Percentiles rank a stretch among this genome's conserved stretches.
Evolutionary conservation across 306 rosid genomes (phyloP).

Genomic region (Vachellia collinsii): DNA sequence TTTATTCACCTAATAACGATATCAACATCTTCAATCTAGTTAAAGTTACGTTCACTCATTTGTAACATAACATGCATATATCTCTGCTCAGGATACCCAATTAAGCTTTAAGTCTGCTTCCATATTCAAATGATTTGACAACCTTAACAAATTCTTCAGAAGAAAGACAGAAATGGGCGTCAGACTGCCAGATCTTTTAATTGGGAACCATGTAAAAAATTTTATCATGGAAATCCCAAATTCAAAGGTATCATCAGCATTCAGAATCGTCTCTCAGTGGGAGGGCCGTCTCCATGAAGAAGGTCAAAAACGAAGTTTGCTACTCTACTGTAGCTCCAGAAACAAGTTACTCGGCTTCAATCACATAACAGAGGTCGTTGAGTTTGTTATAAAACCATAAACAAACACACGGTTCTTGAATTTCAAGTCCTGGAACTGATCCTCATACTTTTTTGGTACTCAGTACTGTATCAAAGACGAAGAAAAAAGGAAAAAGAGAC

Average conservation of each 20-base stretch:
- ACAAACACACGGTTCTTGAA: no score
- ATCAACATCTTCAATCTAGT: neutral
- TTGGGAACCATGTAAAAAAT: neutral
- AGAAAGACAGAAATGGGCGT: neutral
- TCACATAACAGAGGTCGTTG: no score
- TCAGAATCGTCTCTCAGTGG: no score
- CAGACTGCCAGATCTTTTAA: neutral
- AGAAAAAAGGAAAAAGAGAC: neutral
- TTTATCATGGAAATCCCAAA: neutral
- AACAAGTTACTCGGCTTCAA: no score
- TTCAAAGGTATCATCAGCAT: neutral
- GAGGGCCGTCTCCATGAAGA: no score
- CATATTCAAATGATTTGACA: neutral
- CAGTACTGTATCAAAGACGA: no score
- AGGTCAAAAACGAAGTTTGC: no score
- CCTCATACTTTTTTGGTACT: no score
- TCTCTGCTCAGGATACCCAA: neutral
- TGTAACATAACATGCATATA: neutral
- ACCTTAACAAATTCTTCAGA: neutral
- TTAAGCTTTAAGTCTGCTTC: neutral
- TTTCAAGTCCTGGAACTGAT: no score
- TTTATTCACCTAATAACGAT: neutral
- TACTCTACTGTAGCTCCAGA: no score
- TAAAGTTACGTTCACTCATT: neutral
- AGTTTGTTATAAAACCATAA: no score